phyloP scores from a whole-genome alignment of 2,329 filamentous ascomycete species.

The Geoglossum cookeanum region DNA sequence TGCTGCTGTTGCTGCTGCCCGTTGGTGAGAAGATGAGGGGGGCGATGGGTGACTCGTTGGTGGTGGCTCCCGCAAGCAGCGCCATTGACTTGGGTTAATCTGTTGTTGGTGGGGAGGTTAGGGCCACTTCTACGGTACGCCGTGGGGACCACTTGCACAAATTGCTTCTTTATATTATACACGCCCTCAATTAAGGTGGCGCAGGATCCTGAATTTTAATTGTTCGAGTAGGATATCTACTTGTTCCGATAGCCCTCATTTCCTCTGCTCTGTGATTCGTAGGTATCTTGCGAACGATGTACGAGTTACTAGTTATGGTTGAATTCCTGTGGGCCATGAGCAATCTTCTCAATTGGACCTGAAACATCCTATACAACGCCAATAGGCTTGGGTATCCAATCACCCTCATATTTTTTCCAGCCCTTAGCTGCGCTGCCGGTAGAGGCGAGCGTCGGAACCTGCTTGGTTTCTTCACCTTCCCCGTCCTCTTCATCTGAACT shows the following conservation, averaged over 20 bases:
- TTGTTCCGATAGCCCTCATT: neutral
- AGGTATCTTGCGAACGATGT: no score
- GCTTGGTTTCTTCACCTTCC: neutral
- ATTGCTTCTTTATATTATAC: neutral
- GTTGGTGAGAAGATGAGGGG: neutral
- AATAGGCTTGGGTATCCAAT: conserved; percentile 40
- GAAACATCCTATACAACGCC: conserved; percentile 26
- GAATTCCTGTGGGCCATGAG: no score
- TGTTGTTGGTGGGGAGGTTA: neutral
- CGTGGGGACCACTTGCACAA: neutral
- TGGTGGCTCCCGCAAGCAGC: neutral
- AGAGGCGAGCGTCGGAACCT: neutral
- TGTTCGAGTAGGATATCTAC: neutral
- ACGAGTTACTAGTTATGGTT: no score
- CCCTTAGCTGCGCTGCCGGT: neutral
- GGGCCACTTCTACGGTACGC: neutral
- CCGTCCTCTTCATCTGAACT: neutral
- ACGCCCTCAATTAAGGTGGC: neutral
- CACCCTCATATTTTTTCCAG: conserved; percentile 19
- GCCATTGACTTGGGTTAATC: neutral
- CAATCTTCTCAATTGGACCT: no score
- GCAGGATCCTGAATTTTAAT: no score
- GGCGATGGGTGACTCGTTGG: neutral
- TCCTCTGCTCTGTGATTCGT: no score
- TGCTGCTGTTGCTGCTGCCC: no score